Percentiles rank a stretch among this genome's conserved stretches.
These are phyloP conservation scores for Rhynchospora tenuis DNA, from an alignment of 176 grass and related monocot genomes.

Conservation along the genomic window DNA sequence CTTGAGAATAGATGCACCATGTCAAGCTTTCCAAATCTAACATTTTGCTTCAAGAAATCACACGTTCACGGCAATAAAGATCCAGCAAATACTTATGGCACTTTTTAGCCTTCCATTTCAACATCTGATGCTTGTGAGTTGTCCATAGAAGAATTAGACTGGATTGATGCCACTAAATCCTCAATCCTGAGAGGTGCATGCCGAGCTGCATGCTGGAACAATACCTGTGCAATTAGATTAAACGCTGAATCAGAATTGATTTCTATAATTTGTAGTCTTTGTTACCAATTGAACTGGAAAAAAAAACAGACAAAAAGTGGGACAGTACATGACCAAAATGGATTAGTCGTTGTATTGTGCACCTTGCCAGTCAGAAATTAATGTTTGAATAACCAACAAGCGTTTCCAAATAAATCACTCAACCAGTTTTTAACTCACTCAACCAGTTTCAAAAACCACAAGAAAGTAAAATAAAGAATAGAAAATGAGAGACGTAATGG, in stretches of 20 bases:
- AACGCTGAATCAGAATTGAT: not conserved
- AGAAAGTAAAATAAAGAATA: not conserved
- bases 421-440: not conserved
- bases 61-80: not conserved
- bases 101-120: conserved; percentile 64
- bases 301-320: not conserved
- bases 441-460: not conserved
- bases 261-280: not conserved
- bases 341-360: not conserved
- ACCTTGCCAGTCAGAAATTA: not conserved
- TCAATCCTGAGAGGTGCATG: conserved; percentile 72
- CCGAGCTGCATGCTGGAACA: conserved; percentile 90
- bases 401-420: not conserved
- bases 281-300: conserved; percentile 1
- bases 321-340: not conserved
- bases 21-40: not conserved
- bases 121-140: conserved; percentile 46
- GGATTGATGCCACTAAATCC: conserved; percentile 58
- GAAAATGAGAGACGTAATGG: not conserved
- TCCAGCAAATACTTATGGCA: not conserved
- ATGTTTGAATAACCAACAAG: not conserved
- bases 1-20: not conserved
- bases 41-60: not conserved
- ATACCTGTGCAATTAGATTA: conserved; percentile 36
- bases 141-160: conserved; percentile 38